Evolutionary conservation across 2,329 filamentous ascomycete genomes (phyloP), one percentile per base, ranked within the genome.

Genomic region (Fonsecaea multimorphosa): DNA sequence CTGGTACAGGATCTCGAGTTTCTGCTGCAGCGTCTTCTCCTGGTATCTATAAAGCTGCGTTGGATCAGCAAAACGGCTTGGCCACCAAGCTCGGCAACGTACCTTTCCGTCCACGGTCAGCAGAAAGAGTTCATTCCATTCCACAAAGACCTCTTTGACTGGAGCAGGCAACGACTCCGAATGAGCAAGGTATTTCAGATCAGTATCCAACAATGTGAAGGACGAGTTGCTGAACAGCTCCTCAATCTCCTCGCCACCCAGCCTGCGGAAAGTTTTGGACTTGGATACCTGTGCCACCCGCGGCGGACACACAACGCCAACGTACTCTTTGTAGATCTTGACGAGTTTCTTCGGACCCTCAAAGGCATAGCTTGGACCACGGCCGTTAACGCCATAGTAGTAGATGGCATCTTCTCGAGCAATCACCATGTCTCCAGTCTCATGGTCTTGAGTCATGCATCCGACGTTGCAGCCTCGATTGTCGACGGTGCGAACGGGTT

Each of bases 341-440:
- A 97, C 87, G 62, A 92, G 84, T 72, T 89, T 93, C 80, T 99
- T 99, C 6, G 91, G 88, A 4, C 92, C 91, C 76, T 99, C 94
- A 75, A 96, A 98, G 0, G 93, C 93, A 77, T 91, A 93, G 46
- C 92, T 94, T 0, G 92, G 90, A 0, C 93, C 93, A 65, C 93
- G 87, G 0, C 94, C 94, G 65, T 95, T 91, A 0, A 90, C 80
- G 0, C 90, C 91, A 78, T 98, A 99, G 65, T 92, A 93, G 79
- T 98, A 98, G 61, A 99, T 90, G 7, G 94, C 95, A 84, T 99
- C 96, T 72, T 97, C 92, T 67, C 95, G 85, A 0, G 90, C 95
- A n/a, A 99, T 90, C 2, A 99, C 86, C 22, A 99, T 89, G 70
- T 97, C 92, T 4, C 91, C 92, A 0, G 88, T 91, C 68, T 86